phyloP scores from a whole-genome alignment of 2,329 filamentous ascomycete genomes.

The Coniochaeta ligniaria region DNA sequence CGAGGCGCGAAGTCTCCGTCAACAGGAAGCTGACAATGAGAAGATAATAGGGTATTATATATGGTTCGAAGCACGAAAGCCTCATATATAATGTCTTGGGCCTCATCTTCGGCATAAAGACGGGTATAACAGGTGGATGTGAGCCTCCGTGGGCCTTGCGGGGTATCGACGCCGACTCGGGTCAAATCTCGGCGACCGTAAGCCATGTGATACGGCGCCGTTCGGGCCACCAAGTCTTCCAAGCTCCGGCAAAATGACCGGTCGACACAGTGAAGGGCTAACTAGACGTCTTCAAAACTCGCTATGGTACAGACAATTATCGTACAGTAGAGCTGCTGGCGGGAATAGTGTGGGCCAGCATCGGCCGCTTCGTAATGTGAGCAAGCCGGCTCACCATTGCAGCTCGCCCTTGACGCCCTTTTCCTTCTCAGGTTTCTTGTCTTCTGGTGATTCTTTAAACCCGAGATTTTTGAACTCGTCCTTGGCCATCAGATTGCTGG shows the following conservation, averaged over 20 bases:
- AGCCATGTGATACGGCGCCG: neutral
- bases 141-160: neutral
- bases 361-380: neutral
- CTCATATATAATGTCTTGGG: neutral
- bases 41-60: neutral
- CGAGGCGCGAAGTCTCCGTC: neutral
- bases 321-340: neutral
- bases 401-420: conserved; percentile 24
- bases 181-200: neutral
- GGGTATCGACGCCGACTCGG: neutral
- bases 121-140: neutral
- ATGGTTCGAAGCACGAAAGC: neutral
- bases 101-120: neutral
- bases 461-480: conserved; percentile 95
- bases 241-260: neutral
- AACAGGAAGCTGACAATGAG: neutral
- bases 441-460: conserved; percentile 44
- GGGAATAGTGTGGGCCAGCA: neutral
- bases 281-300: neutral
- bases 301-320: neutral
- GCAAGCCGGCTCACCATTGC: conserved; percentile 19
- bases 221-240: neutral
- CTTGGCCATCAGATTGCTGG: conserved; percentile 86
- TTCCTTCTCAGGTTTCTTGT: conserved; percentile 16
- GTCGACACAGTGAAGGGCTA: neutral